These are phyloP conservation scores for Hanseniaspora meyeri DNA, from an alignment of 805 yeast genomes.

Conservation along the genomic window DNA sequence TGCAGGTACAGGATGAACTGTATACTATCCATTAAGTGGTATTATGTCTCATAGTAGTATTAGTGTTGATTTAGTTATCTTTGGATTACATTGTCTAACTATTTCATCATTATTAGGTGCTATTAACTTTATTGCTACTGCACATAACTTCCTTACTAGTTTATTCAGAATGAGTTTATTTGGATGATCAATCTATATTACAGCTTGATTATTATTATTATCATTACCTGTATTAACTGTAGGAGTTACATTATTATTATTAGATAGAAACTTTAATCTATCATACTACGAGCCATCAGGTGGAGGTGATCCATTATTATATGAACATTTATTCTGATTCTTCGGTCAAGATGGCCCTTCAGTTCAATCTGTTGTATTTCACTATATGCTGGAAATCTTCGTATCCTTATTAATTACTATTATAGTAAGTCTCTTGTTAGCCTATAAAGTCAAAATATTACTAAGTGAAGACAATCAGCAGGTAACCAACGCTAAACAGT, in stretches of 20 bases:
- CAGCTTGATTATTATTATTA: conserved; percentile 13
- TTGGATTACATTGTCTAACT: conserved; percentile 13
- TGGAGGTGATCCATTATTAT: conserved; percentile 16
- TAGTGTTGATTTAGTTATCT: conserved; percentile 13
- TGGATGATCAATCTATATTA: conserved; percentile 14
- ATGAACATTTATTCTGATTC: conserved; percentile 15
- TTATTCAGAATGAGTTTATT: conserved; percentile 14
- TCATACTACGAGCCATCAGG: conserved; percentile 15
- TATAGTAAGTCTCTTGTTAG: too few species aligned
- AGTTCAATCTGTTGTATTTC: not conserved
- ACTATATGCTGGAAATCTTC: conserved; percentile 6
- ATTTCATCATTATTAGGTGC: conserved; percentile 14
- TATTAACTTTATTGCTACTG: conserved; percentile 16
- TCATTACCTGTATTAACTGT: conserved; percentile 17
- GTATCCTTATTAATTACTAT: not conserved
- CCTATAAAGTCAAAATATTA: too few species aligned
- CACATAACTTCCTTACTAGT: conserved; percentile 15
- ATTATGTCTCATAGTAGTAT: conserved; percentile 15
- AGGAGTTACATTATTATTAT: conserved; percentile 15
- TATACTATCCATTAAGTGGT: conserved; percentile 15
- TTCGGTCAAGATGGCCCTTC: conserved; percentile 14
- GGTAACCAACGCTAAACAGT: not conserved
- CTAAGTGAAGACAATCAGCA: not conserved
- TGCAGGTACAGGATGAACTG: conserved; percentile 17
- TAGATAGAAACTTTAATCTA: conserved; percentile 16